Base-by-base conservation (phyloP, 2,329 filamentous ascomycete species). In the Microcyclosporella mali region DNA sequence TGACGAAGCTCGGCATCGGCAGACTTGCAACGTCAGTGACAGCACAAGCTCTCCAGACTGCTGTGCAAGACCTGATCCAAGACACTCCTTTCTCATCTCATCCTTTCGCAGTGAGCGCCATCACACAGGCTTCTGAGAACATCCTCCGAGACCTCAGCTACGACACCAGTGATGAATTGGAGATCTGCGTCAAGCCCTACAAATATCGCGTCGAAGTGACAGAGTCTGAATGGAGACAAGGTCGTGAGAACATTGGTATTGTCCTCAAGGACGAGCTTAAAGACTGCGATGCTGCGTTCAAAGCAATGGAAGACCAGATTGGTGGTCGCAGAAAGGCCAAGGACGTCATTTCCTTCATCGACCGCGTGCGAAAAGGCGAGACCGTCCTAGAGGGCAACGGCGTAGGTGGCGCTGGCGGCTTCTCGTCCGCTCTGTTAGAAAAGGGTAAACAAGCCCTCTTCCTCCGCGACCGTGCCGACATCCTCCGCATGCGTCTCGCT, bases 111-210 rank as follows among this genome's bases (percentile, higher is more conserved):
- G 83, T 87, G 28, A 82, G 92, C 64, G 86, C 88, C n/a, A 97
- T 98, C 52, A 85, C 51, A 8, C 88, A 95, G 56, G 89, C 92
- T 1, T 88, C 88, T 1, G 85, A 87, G 0, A 84, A 81, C 18
- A 97, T 98, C 40, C 70, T 98, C 10, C 92, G 92, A 52, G 92
- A 98, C 58, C 77, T 90, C 11, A 95, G 94, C 51, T 97, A 95
- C 68, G 92, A 90, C 66, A 98, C 94, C 1, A 92, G 86, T 50
- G 94, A 98, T 59, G 92, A 97, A 67, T 86, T 98, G 1, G 92
- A 98, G 66, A 97, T 97, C 62, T 98, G 90, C 62, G 94, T 98
- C 67, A 98, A 98, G 66, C 92, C 94, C 0, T 98, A 90, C 72
- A 98, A 98, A 63, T 97, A 90, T 55, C 88, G 95, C 50, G 94